A percentile compares a stretch with the other conserved stretches of the same genome.
phyloP scores from a whole-genome alignment of 208 protist genomes.

The Leishmania martiniquensis region DNA sequence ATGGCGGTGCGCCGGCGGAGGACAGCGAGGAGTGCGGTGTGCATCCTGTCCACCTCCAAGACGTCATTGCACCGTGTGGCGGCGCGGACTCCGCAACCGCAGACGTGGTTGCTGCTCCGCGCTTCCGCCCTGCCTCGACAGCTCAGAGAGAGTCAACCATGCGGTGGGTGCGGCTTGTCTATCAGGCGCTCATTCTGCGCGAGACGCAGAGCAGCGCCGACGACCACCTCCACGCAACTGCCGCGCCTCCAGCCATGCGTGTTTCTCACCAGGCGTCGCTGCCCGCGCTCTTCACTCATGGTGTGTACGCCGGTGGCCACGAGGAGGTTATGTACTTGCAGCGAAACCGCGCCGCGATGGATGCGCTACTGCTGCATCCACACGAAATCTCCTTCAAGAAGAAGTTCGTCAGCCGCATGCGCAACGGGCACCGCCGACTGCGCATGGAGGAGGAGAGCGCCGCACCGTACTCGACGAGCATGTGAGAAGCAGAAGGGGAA shows the following conservation, averaged over 20 bases:
- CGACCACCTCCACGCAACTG: neutral
- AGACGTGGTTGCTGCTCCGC: neutral
- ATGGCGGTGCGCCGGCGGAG: neutral
- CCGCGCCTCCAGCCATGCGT: constrained; percentile 1
- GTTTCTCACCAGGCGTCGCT: constrained; percentile 23
- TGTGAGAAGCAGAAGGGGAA: neutral
- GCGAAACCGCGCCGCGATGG: constrained; percentile 66
- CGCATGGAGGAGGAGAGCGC: constrained; percentile 69
- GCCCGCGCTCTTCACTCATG: constrained; percentile 75
- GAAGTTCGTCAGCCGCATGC: constrained; percentile 69
- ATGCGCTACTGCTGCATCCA: constrained; percentile 79
- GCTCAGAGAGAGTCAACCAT: constrained; percentile 21
- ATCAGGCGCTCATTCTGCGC: constrained; percentile 32
- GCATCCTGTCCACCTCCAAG: neutral
- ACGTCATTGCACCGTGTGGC: neutral
- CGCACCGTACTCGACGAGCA: neutral
- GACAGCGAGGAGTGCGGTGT: neutral
- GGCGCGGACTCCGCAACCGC: neutral
- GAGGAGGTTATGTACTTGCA: constrained; percentile 75
- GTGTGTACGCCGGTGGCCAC: constrained; percentile 60
- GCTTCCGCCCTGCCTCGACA: constrained; percentile 3
- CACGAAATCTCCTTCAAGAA: constrained; percentile 80
- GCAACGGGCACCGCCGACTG: constrained; percentile 55
- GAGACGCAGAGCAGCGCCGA: constrained; percentile 15
- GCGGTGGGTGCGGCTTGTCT: constrained; percentile 37